Conservation (phyloP, 352 stramenopile species). For the Phytophthora boehmeriae region DNA sequence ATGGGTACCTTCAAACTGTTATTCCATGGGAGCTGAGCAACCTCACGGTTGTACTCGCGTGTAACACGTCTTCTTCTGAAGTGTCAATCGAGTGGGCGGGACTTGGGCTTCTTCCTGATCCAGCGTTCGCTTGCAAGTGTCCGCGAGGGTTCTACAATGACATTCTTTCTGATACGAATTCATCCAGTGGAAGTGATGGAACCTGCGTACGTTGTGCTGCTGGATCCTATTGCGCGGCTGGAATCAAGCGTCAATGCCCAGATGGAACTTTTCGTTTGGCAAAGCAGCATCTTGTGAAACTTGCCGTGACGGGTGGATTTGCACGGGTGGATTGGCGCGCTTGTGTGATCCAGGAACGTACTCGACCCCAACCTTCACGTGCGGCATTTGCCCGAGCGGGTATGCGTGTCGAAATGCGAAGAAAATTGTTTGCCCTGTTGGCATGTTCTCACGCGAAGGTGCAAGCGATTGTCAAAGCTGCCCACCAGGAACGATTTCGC, state of each 20-base stretch:
- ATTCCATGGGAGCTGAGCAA: slow-evolving; percentile 48
- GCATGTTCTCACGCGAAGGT: slow-evolving; percentile 47
- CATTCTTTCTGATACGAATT: slow-evolving; percentile 9
- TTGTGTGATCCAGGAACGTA: slow-evolving; percentile 66
- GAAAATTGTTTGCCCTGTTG: slow-evolving; percentile 40
- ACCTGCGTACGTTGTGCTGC: slow-evolving; percentile 58
- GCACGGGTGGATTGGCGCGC: slow-evolving; percentile 51
- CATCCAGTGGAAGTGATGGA: slow-evolving; percentile 4
- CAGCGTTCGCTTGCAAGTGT: slow-evolving; percentile 57
- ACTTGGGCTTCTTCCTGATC: slow-evolving; percentile 61
- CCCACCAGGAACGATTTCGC: slow-evolving; percentile 62
- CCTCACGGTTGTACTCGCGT: slow-evolving; percentile 41
- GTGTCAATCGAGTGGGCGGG: slow-evolving; percentile 52
- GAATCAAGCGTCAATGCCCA: slow-evolving; percentile 55
- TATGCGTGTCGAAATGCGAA: slow-evolving; percentile 69
- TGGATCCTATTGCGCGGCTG: slow-evolving; percentile 60
- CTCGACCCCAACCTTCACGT: slow-evolving; percentile 41
- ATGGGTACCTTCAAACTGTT: slow-evolving; percentile 33
- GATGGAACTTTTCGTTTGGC: slow-evolving; percentile 66
- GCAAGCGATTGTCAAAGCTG: slow-evolving; percentile 62
- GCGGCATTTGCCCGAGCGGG: slow-evolving; percentile 48
- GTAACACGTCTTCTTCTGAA: slow-evolving; percentile 42
- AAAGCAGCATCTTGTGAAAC: slow-evolving; percentile 53
- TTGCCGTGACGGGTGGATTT: slow-evolving; percentile 72
- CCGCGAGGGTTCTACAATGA: slow-evolving; percentile 64